Conservation (phyloP, 2,329 filamentous ascomycete genomes). For the Verticillium albo-atrum region DNA sequence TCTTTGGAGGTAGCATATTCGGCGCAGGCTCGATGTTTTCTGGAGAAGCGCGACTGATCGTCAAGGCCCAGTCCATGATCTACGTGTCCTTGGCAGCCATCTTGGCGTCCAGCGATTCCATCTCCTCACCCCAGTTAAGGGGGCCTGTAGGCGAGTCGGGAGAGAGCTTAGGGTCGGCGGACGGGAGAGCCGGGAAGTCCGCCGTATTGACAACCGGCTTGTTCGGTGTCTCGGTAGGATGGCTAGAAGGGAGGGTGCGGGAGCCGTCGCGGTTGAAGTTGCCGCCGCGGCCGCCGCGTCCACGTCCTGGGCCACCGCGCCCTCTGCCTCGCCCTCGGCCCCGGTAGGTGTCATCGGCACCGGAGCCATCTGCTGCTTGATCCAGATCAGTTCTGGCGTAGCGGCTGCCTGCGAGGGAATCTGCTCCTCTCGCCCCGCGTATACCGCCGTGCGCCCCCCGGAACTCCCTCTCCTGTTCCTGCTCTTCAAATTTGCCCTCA, state of each 20-base stretch:
- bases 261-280: conserved; percentile 25
- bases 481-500: conserved; percentile 46
- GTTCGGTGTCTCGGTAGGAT: conserved; percentile 12
- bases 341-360: conserved; percentile 7
- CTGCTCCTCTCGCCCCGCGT: conserved; percentile 28
- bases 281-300: conserved; percentile 24
- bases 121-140: conserved; percentile 54
- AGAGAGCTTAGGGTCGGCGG: conserved; percentile 15
- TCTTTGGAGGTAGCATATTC: background rate
- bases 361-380: conserved; percentile 9
- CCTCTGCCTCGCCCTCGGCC: conserved; percentile 23
- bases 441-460: conserved; percentile 36
- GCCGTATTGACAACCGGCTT: conserved; percentile 27
- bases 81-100: background rate
- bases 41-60: too few relatives aligned
- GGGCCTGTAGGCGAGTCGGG: conserved; percentile 33
- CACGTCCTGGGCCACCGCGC: conserved; percentile 24
- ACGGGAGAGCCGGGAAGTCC: conserved; percentile 36
- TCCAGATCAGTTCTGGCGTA: conserved; percentile 31
- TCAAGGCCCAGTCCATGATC: background rate
- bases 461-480: conserved; percentile 35
- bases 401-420: conserved; percentile 35
- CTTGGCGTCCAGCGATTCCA: conserved; percentile 42
- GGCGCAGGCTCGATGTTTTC: background rate
- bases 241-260: conserved; percentile 9